Evolutionary conservation across 352 stramenopile species (phyloP).

Genomic region (Stramenopiles sp.): DNA sequence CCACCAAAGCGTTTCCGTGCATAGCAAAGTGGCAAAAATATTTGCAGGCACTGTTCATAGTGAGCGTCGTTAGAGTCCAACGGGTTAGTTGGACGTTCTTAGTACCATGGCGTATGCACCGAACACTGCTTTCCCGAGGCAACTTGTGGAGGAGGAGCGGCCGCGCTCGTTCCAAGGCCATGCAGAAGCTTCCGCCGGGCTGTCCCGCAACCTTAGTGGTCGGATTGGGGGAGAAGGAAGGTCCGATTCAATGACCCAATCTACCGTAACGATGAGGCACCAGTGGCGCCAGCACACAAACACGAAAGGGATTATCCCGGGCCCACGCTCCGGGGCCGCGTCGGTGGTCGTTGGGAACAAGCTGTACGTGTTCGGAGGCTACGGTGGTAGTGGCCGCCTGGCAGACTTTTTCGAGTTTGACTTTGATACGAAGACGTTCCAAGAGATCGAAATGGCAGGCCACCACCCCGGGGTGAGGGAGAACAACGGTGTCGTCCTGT

Average conservation of each 20-base stretch:
- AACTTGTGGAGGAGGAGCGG: too few relatives aligned
- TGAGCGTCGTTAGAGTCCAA: too few relatives aligned
- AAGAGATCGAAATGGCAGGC: slow-evolving; percentile 20
- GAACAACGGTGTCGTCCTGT: slow-evolving; percentile 27
- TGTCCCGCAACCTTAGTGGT: background rate
- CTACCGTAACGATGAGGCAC: slow-evolving; percentile 1
- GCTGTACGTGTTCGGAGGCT: slow-evolving; percentile 26
- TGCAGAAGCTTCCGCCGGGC: background rate
- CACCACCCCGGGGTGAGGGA: slow-evolving; percentile 24
- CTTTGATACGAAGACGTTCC: slow-evolving; percentile 19
- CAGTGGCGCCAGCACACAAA: slow-evolving; percentile 2
- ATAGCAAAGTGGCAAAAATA: too few relatives aligned
- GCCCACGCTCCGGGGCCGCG: slow-evolving; percentile 6
- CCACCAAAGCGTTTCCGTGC: too few relatives aligned
- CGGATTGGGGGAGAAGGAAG: background rate
- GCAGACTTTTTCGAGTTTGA: slow-evolving; percentile 27
- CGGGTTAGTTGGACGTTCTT: too few relatives aligned
- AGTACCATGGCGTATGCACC: too few relatives aligned
- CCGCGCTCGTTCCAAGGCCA: too few relatives aligned
- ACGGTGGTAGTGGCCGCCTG: slow-evolving; percentile 24
- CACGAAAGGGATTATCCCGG: background rate
- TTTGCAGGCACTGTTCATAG: too few relatives aligned
- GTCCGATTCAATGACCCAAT: background rate
- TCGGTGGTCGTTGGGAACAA: slow-evolving; percentile 20
- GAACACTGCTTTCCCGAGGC: too few relatives aligned